Evolutionary conservation across 208 protist genomes (phyloP), one percentile per base, ranked within the genome.

Genomic region (Trypanosoma congolense): DNA sequence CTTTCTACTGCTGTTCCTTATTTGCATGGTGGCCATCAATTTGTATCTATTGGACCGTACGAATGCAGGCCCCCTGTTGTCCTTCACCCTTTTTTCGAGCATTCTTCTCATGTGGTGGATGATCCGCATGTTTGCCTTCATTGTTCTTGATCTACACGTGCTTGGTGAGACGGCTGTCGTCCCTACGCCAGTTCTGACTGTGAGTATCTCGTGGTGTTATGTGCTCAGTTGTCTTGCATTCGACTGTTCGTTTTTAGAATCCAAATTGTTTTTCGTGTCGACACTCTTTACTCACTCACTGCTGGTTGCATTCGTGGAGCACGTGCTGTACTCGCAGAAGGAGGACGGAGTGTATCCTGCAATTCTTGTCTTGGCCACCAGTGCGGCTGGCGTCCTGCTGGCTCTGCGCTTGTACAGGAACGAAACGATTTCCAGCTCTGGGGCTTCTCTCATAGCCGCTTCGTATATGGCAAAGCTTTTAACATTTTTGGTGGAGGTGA

Each of bases 101-200:
- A 55, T 90, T 22, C 56, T 92, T 50, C 73, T 94, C 49, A 47
- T 90, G 65, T 94, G 83, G 83, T 94, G 83, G 81, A 91, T 94
- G 79, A 87, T 76, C 59, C 77, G 79, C 41, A 90, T 76, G 56
- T 94, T 83, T 65, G 90, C 83, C 21, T 94, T 92, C 56, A 80
- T 94, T 54, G 74, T 90, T 19, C 61, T 87, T 42, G 80, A 90
- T 41, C 62, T 94, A 33, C 76, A 83, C 57, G 83, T 94, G 51
- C 73, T 91, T 43, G 83, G 83, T 25, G 82, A 89, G 71, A 48
- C 78, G 44, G 48, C 62, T n/a, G 63, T 64, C 3, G 71, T 94
- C 30, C 68, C 83, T 22, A 90, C 76, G 28, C 69, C 83, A 41
- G 56, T 79, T 47, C 46, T 92, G 43, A 70, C 64, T 28, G 54